phyloP scores from a whole-genome alignment of 2,329 filamentous ascomycete species.

The Fusarium brevicatenulatum region DNA sequence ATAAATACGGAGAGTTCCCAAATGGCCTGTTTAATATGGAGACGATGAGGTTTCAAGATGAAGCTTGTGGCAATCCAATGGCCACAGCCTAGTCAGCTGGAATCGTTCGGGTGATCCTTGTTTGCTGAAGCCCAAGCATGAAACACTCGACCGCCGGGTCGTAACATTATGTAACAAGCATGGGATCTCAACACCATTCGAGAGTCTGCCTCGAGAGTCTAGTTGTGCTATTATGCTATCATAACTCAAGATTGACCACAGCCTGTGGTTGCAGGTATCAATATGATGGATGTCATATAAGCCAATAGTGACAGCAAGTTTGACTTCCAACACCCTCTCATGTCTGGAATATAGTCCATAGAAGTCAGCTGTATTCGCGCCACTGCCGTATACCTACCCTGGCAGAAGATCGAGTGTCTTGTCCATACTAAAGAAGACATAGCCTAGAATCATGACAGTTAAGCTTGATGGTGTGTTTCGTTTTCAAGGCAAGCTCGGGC shows the following conservation, averaged over 20 bases:
- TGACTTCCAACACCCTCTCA: background rate
- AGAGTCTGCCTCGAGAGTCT: background rate
- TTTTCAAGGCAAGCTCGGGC: background rate
- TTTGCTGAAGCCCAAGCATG: slow-evolving; percentile 9
- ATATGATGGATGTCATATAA: background rate
- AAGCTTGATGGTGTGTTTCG: background rate
- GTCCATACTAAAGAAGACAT: background rate
- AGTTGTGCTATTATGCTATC: background rate
- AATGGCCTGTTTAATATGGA: slow-evolving; percentile 36
- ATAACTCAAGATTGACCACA: slow-evolving; percentile 5
- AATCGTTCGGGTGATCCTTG: slow-evolving; percentile 14
- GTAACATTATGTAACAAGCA: slow-evolving; percentile 7
- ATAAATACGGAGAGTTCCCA: slow-evolving; percentile 5
- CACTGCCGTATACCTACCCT: background rate
- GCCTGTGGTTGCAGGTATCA: background rate
- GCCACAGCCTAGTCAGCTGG: slow-evolving; percentile 1
- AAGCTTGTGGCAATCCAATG: slow-evolving; percentile 7
- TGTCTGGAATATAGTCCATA: background rate
- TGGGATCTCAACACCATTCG: background rate
- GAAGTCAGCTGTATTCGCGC: background rate
- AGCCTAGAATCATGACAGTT: background rate
- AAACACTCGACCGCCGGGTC: slow-evolving; percentile 1
- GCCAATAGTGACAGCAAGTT: background rate
- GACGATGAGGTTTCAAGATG: slow-evolving; percentile 15
- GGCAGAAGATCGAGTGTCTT: background rate